Evolutionary conservation across 805 yeast species (phyloP).

Genomic region (Lachancea nothofagi): DNA sequence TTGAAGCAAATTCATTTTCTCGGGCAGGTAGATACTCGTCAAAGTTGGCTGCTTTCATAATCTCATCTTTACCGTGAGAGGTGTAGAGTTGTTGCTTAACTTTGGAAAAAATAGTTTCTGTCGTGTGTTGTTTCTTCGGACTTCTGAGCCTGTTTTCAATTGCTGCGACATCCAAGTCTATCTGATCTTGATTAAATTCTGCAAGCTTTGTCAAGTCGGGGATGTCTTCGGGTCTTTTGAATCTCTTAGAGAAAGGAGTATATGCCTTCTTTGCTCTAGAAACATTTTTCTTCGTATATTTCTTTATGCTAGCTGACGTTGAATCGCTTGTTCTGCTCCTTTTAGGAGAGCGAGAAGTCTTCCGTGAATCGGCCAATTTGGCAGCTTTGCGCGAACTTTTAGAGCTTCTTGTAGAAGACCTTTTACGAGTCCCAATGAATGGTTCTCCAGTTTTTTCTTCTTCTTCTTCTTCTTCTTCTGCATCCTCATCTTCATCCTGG

Average conservation of each 20-base stretch:
- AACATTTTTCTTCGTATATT: constrained; percentile 31
- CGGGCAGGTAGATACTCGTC: constrained; percentile 71
- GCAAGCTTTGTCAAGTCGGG: constrained; percentile 29
- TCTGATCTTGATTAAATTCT: constrained; percentile 23
- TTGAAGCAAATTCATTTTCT: constrained; percentile 69
- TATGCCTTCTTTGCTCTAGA: constrained; percentile 29
- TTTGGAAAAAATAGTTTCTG: constrained; percentile 33
- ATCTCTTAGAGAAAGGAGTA: constrained; percentile 27
- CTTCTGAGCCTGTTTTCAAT: constrained; percentile 34
- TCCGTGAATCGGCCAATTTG: neutral
- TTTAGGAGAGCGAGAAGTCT: constrained; percentile 4
- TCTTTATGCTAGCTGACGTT: constrained; percentile 20
- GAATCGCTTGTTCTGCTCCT: constrained; percentile 3
- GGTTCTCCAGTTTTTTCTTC: too few species aligned
- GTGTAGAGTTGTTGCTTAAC: constrained; percentile 35
- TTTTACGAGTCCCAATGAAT: neutral
- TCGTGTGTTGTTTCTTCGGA: constrained; percentile 34
- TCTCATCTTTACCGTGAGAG: constrained; percentile 40
- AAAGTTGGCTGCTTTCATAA: constrained; percentile 34
- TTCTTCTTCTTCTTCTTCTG: neutral
- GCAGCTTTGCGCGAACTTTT: neutral
- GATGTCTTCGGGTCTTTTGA: constrained; percentile 24
- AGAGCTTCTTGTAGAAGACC: neutral
- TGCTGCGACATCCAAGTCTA: constrained; percentile 21
- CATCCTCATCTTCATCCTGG: constrained; percentile 9